Conservation (phyloP, 495 filamentous ascomycete genomes). For the Durotheca rogersii region DNA sequence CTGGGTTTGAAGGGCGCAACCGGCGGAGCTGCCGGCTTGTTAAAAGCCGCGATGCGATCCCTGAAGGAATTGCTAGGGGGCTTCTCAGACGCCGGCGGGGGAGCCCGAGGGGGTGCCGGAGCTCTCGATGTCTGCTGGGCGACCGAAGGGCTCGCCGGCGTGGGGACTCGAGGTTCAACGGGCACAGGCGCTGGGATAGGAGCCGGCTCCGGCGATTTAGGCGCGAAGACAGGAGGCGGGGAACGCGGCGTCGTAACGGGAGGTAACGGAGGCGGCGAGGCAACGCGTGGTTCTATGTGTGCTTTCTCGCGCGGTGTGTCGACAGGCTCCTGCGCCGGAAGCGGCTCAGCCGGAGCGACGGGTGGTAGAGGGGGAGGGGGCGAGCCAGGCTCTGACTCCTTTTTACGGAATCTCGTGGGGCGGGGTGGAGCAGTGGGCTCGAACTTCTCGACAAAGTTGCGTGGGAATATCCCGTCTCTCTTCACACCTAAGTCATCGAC, state of each 20-base stretch:
- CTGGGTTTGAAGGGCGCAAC: conserved; percentile 83
- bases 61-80: conserved; percentile 75
- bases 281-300: conserved; percentile 28
- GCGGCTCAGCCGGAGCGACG: conserved; percentile 46
- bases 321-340: conserved; percentile 43
- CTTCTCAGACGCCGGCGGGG: conserved; percentile 76
- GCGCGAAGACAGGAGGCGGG: conserved; percentile 33
- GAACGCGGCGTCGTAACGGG: conserved; percentile 31
- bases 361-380: conserved; percentile 66
- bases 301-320: conserved; percentile 34
- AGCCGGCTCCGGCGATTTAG: conserved; percentile 41
- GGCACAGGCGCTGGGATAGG: conserved; percentile 47
- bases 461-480: conserved; percentile 89
- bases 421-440: conserved; percentile 88
- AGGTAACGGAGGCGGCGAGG: conserved; percentile 33
- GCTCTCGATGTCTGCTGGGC: conserved; percentile 48
- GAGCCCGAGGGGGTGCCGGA: conserved; percentile 49
- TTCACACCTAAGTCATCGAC: conserved; percentile 68
- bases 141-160: conserved; percentile 21
- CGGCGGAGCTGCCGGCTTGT: conserved; percentile 82
- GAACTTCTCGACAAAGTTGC: conserved; percentile 94
- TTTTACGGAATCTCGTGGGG: conserved; percentile 75
- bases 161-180: conserved; percentile 37
- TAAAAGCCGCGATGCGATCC: conserved; percentile 96
- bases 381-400: conserved; percentile 54